Base-by-base conservation (phyloP, 2,329 filamentous ascomycete species). In the Coniochaeta prunicola region DNA sequence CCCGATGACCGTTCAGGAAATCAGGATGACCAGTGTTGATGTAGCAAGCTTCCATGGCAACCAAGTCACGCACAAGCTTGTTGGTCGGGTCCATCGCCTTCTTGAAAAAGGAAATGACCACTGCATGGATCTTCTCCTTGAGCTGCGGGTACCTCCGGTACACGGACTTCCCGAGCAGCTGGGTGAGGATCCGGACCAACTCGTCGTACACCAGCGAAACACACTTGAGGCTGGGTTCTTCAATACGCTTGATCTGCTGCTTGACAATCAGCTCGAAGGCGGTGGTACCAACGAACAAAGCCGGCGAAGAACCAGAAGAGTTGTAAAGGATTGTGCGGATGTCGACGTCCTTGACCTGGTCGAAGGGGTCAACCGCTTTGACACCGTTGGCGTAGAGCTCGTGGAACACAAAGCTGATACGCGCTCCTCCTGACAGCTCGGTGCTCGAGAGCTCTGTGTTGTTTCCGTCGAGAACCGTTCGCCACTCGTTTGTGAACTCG, bases 261-360 rank as follows among this genome's bases (percentile, higher is more conserved):
- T 97, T 99, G 65, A 97, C 93, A 66, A 99, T 97, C 64, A 97
- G 80, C 75, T 99, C 94, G 68, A 99, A 99, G n/a, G 94, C 94
- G 7, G 91, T 96, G 8, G 94, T 97, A 59, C 94, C 94, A 31
- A 99, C 94, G 70, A 99, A 99, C 8, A 99, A 85, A 1, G 94
- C 93, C 0, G 94, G 94, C 1, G 93, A 96, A 31, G 94, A 94
- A 71, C 94, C 94, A n/a, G 94, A 97, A 26, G 94, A 97, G 83
- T 99, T 99, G 85, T 96, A 96, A 9, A 99, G 84, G 62, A 97
- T 93, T 26, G 91, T 97, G 66, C 96, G 89, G 67, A 99, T 99
- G 70, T 99, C 94, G 61, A 93, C 87, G 73, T 99, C 94, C 79
- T 97, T 99, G 74, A 97, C 92, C 64, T 92, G 84, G 68, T 99